These are phyloP conservation scores for Lipomyces orientalis DNA, from an alignment of 805 yeast genomes.

Conservation along the genomic window DNA sequence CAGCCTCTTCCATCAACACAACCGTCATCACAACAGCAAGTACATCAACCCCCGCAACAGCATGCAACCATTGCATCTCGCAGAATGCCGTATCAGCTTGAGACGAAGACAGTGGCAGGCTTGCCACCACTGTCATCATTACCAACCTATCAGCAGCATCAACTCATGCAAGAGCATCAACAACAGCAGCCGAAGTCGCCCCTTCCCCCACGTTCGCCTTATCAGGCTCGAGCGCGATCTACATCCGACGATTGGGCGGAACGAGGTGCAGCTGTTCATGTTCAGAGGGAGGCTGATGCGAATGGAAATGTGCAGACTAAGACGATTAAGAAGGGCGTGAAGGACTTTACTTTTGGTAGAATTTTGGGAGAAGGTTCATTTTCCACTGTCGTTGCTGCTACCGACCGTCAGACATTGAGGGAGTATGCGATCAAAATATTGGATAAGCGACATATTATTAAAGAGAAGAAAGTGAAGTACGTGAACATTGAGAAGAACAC, in stretches of 20 bases:
- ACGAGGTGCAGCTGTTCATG: constrained; percentile 63
- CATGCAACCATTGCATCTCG: neutral
- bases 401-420: constrained; percentile 72
- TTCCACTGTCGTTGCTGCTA: constrained; percentile 88
- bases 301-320: constrained; percentile 59
- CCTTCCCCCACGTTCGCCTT: neutral
- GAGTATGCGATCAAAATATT: constrained; percentile 91
- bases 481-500: constrained; percentile 95
- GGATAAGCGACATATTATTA: constrained; percentile 89
- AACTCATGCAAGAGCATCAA: constrained; percentile 12
- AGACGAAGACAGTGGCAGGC: constrained; percentile 35
- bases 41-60: neutral
- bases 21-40: neutral
- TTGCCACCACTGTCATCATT: constrained; percentile 24
- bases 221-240: constrained; percentile 14
- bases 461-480: constrained; percentile 92
- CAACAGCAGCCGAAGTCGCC: neutral
- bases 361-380: constrained; percentile 95
- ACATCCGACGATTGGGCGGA: constrained; percentile 57
- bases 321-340: constrained; percentile 61
- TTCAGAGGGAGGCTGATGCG: constrained; percentile 53
- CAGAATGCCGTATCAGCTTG: constrained; percentile 25
- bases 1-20: neutral
- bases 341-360: constrained; percentile 87
- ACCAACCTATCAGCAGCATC: constrained; percentile 18